phyloP scores from a whole-genome alignment of 495 filamentous ascomycete species.

The Penicillium canescens region DNA sequence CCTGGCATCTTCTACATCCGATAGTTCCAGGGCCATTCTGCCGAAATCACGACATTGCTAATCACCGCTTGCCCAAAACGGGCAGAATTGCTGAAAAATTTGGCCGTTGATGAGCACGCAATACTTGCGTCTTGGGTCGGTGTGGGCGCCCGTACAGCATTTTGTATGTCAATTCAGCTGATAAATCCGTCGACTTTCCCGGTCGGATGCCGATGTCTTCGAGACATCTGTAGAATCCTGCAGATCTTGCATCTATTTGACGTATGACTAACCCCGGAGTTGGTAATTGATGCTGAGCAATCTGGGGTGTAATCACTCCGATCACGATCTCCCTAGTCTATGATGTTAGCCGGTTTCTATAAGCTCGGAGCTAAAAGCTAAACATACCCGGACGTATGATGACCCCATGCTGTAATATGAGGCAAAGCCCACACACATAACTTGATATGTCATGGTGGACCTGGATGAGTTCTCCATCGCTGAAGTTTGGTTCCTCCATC shows the following conservation, averaged over 20 bases:
- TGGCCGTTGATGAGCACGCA: slow-evolving; percentile 35
- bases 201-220: too few species aligned
- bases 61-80: slow-evolving; percentile 34
- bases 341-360: slow-evolving; percentile 14
- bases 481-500: not conserved
- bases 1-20: slow-evolving; percentile 28
- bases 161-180: slow-evolving; percentile 14
- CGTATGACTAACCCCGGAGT: slow-evolving; percentile 5
- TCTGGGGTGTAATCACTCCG: not conserved
- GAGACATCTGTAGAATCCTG: not conserved
- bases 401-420: too few species aligned
- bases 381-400: too few species aligned
- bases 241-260: too few species aligned
- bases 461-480: not conserved
- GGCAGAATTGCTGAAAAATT: slow-evolving; percentile 14
- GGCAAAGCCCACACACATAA: not conserved
- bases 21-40: slow-evolving; percentile 26
- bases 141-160: slow-evolving; percentile 20
- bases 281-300: slow-evolving; percentile 21
- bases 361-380: not conserved
- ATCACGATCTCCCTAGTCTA: slow-evolving; percentile 6
- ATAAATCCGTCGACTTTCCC: slow-evolving; percentile 25
- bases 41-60: slow-evolving; percentile 38
- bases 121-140: slow-evolving; percentile 35
- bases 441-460: slow-evolving; percentile 16